These are phyloP conservation scores for Cercospora sp. DNA, from an alignment of 2,329 filamentous ascomycete species.

Conservation along the genomic window DNA sequence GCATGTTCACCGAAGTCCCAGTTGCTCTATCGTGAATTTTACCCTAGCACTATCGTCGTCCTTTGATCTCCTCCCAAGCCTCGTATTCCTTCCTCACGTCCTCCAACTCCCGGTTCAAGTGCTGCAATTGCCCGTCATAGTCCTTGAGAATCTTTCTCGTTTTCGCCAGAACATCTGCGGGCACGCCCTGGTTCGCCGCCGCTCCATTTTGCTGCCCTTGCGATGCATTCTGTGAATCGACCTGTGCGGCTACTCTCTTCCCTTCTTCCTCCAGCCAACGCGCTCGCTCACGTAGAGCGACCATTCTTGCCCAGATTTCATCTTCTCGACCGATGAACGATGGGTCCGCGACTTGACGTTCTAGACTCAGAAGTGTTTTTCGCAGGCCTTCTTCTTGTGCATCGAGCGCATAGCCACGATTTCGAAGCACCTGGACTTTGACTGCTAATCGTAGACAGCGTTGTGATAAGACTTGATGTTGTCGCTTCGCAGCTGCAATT, in stretches of 20 bases:
- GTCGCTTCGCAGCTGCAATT: constrained; percentile 69
- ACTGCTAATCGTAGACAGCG: constrained; percentile 73
- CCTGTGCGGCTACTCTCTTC: constrained; percentile 60
- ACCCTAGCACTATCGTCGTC: constrained; percentile 8
- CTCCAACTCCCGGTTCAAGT: constrained; percentile 68
- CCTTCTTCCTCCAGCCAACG: constrained; percentile 72
- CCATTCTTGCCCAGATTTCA: constrained; percentile 81
- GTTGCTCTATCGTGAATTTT: neutral
- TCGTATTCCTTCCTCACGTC: constrained; percentile 61
- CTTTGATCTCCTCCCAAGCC: constrained; percentile 50
- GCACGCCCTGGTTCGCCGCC: constrained; percentile 55
- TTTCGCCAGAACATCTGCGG: constrained; percentile 69
- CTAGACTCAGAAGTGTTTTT: constrained; percentile 67
- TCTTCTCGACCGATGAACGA: constrained; percentile 74
- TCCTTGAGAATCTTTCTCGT: constrained; percentile 80
- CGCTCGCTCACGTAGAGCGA: constrained; percentile 71
- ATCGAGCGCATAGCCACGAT: constrained; percentile 77
- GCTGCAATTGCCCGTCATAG: constrained; percentile 75
- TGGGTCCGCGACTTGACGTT: constrained; percentile 71
- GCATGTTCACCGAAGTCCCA: neutral
- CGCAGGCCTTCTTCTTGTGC: constrained; percentile 77
- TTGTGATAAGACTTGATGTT: constrained; percentile 71
- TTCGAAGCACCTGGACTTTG: constrained; percentile 77
- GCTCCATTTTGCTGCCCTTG: constrained; percentile 51
- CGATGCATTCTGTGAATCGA: constrained; percentile 39